phyloP scores from a whole-genome alignment of 306 rosid species.

The Lathyrus oleraceus region DNA sequence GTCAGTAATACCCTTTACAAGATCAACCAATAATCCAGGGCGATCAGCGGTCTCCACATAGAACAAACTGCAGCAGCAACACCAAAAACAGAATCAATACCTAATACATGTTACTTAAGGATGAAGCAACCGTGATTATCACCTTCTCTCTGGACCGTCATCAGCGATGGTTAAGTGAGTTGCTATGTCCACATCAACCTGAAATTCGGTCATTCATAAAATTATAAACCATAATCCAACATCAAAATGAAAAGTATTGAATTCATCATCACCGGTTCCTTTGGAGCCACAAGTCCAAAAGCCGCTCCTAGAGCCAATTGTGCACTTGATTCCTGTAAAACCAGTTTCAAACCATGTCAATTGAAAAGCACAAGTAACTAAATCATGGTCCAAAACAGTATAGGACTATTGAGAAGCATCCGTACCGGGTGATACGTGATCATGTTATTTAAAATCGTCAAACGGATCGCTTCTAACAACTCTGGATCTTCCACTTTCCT shows the following conservation, averaged over 20 bases:
- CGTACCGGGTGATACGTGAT: slow-evolving; percentile 89
- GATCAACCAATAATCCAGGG: slow-evolving; percentile 92
- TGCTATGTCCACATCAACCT: slow-evolving; percentile 93
- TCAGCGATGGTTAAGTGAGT: slow-evolving; percentile 69
- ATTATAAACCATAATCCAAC: neutral
- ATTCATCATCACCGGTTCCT: slow-evolving; percentile 54
- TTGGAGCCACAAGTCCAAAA: slow-evolving; percentile 77
- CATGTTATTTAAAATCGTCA: slow-evolving; percentile 87
- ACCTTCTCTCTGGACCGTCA: slow-evolving; percentile 88
- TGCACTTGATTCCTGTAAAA: slow-evolving; percentile 84
- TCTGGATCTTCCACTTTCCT: slow-evolving; percentile 96
- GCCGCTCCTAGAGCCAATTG: slow-evolving; percentile 94
- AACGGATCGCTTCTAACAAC: slow-evolving; percentile 93
- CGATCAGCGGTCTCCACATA: slow-evolving; percentile 89
- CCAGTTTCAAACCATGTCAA: slow-evolving; percentile 22
- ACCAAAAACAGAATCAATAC: neutral
- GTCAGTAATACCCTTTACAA: slow-evolving; percentile 82
- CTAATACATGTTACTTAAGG: slow-evolving; percentile 1
- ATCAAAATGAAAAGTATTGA: neutral
- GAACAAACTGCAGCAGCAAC: slow-evolving; percentile 63
- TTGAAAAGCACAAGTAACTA: neutral
- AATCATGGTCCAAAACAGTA: slow-evolving; percentile 3
- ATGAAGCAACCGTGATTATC: slow-evolving; percentile 6
- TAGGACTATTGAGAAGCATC: slow-evolving; percentile 17
- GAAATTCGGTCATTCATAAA: slow-evolving; percentile 8